Conservation (phyloP, 2,329 filamentous ascomycete genomes). For the Aureobasidium sp. region DNA sequence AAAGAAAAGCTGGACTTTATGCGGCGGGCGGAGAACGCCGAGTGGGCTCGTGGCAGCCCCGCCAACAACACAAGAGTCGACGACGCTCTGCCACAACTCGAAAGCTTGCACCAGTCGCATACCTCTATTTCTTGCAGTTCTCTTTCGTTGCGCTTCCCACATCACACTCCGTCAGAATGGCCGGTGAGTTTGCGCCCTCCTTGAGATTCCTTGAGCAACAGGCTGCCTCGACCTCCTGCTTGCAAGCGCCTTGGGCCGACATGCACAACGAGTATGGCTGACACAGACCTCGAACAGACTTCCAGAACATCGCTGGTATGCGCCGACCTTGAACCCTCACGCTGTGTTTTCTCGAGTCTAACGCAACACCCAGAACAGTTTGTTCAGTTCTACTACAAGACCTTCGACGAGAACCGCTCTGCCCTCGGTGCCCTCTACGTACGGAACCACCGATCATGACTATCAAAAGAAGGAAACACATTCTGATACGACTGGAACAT, state of each 20-base stretch:
- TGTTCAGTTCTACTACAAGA: conserved; percentile 82
- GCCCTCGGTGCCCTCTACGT: conserved; percentile 71
- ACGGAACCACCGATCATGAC: conserved; percentile 33
- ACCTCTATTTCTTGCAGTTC: background rate
- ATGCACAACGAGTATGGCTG: background rate
- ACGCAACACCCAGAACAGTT: conserved; percentile 61
- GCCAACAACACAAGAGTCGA: conserved; percentile 6
- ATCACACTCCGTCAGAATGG: conserved; percentile 3
- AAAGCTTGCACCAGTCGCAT: background rate
- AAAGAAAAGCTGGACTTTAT: conserved; percentile 8
- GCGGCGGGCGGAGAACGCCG: background rate
- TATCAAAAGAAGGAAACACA: conserved; percentile 13
- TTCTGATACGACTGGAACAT: background rate
- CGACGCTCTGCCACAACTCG: conserved; percentile 1
- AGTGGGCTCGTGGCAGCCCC: conserved; percentile 5
- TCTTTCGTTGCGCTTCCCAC: background rate
- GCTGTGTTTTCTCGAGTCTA: background rate
- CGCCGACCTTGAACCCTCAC: conserved; percentile 14
- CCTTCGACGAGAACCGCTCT: conserved; percentile 68
- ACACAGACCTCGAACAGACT: conserved; percentile 28
- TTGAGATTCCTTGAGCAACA: background rate
- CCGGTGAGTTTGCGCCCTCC: conserved; percentile 8
- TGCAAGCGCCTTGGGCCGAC: background rate
- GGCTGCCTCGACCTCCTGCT: background rate
- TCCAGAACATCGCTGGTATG: conserved; percentile 38